phyloP scores from a whole-genome alignment of 345 rosid genomes.

The Melaleuca alternifolia region DNA sequence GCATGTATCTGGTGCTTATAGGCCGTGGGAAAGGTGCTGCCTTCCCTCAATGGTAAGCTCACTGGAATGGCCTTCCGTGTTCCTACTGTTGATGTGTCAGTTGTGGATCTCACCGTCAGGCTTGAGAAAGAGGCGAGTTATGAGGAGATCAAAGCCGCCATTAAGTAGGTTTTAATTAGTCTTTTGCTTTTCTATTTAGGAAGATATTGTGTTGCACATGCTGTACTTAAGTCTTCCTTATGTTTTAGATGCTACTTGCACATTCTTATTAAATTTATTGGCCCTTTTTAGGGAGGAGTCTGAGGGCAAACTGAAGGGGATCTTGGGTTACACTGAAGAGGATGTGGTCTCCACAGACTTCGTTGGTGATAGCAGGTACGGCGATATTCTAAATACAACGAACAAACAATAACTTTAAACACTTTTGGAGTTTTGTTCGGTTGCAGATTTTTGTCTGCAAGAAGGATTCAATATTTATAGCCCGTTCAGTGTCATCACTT shows the following conservation, averaged over 20 bases:
- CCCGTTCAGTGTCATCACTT: not conserved
- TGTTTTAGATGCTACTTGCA: not conserved
- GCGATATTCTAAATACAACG: not conserved
- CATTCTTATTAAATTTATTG: not conserved
- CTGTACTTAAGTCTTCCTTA: not conserved
- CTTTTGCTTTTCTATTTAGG: not conserved
- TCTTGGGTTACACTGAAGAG: conserved; percentile 74
- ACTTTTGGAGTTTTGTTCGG: not conserved
- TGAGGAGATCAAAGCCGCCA: conserved; percentile 57
- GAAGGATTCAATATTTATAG: not conserved
- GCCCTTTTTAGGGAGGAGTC: conserved; percentile 47
- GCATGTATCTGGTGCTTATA: not conserved
- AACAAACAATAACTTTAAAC: not conserved
- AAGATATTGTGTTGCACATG: not conserved
- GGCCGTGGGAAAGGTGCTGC: conserved; percentile 90
- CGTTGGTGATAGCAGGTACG: conserved; percentile 64
- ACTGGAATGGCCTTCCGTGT: conserved; percentile 98
- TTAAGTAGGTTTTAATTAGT: conserved; percentile 31
- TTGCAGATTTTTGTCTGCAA: not conserved
- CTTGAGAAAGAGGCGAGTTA: conserved; percentile 66
- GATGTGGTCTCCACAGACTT: conserved; percentile 88
- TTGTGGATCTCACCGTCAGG: conserved; percentile 81
- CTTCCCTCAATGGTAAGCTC: conserved; percentile 63
- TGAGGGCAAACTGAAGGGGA: conserved; percentile 72
- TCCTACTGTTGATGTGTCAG: conserved; percentile 82